Evolutionary conservation across 1,284 basidiomycete species (phyloP), one percentile per base, ranked within the genome.

Genomic region (Cutaneotrichosporon curvatum): DNA sequence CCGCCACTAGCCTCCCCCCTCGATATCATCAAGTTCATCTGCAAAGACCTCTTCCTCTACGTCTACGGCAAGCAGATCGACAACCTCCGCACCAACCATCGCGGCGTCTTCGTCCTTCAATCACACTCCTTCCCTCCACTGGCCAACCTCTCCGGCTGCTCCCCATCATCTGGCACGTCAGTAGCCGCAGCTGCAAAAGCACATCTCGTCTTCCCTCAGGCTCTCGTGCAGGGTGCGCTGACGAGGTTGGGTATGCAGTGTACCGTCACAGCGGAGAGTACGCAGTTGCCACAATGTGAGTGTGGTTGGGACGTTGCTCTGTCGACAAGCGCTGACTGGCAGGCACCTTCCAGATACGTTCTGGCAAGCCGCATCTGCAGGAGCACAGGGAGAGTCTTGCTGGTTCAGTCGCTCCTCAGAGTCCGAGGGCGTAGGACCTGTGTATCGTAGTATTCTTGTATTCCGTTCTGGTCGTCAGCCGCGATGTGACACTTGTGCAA

Each of bases 1-100:
- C 75, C 81, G 25, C 76, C 86, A 37, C 85, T 94, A 56, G 71
- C 79, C 0, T 84, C 91, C 58, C 87, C 89, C 2, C 76, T 96
- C 9, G 91, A 96, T 58, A 82, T 81, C 14, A 83, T 96, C 73
- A 96, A 96, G 69, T 95, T 95, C 63, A 78, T 96, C 51, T 96
- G 91, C 75, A 96, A 96, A 66, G 91, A 96, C 53, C 74, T 95
- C n/a, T 70, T 70, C 56, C 51, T 69, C 6, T 61, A 62, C 53
- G 60, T 71, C 22, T 68, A 70, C 43, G 60, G 65, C 19, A 92
- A 94, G 64, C 92, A 95, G 68, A 88, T 95, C 2, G 91, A 96
- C 65, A 95, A 95, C 65, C 73, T 96, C 39, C 79, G 91, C 38
- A 96, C 91, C 9, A 96, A 96, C 67, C 91, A 95, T 70, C 75